Percentiles rank a stretch among this genome's conserved stretches.
phyloP scores from a whole-genome alignment of 768 basidiomycete species.

The Tulasnella sp. region DNA sequence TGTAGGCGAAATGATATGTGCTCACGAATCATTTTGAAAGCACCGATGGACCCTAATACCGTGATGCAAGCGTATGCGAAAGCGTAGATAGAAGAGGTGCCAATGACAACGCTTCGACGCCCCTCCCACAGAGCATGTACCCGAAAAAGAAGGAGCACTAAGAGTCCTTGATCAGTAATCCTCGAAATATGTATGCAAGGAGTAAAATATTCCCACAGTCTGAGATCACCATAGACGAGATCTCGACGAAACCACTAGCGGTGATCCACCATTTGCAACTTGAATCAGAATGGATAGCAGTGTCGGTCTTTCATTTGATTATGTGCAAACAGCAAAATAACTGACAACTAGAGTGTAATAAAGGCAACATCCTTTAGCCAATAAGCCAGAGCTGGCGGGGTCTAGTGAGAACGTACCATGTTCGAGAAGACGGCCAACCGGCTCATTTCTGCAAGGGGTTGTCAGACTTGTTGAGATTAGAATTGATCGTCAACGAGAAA shows the following conservation, averaged over 20 bases:
- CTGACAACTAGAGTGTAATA: neutral
- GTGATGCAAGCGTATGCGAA: neutral
- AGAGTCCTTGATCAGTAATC: neutral
- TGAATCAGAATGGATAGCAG: neutral
- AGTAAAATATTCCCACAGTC: neutral
- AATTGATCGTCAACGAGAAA: neutral
- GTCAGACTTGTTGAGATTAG: neutral
- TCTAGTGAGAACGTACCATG: neutral
- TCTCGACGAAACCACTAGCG: neutral
- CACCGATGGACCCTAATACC: neutral
- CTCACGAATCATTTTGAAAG: neutral
- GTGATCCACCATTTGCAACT: slow-evolving; percentile 1
- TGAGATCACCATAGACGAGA: neutral
- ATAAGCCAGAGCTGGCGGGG: neutral
- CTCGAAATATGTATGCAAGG: neutral
- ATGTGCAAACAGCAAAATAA: neutral
- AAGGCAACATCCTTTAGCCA: neutral
- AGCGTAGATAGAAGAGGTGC: neutral
- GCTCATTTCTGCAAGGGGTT: neutral
- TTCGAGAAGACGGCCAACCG: neutral
- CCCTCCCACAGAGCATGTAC: neutral
- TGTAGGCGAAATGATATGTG: neutral
- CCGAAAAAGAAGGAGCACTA: neutral
- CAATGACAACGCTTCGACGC: neutral
- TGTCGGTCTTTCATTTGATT: neutral